Conservation (phyloP, 768 basidiomycete species). For the Agaricus subrufescens region DNA sequence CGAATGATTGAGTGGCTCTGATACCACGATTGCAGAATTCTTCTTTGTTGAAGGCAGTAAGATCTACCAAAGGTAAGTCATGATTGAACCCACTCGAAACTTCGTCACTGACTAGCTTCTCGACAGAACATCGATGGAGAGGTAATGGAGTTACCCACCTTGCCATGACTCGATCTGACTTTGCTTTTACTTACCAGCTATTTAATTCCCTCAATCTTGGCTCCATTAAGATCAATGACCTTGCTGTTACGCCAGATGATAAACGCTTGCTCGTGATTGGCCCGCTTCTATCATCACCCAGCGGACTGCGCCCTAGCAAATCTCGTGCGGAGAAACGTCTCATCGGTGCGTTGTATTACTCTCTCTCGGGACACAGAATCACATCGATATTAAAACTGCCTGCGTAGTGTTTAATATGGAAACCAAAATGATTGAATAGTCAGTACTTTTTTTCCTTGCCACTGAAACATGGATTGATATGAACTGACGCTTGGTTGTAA, state of each 20-base stretch:
- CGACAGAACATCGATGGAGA: constrained; percentile 55
- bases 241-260: constrained; percentile 67
- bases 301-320: constrained; percentile 63
- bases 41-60: constrained; percentile 63
- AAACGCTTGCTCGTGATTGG: constrained; percentile 63
- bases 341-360: constrained; percentile 42
- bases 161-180: background rate
- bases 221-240: constrained; percentile 61
- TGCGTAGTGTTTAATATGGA: constrained; percentile 61
- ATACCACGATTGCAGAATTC: constrained; percentile 42
- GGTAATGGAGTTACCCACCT: constrained; percentile 21
- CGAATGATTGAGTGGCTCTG: background rate
- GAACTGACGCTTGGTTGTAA: constrained; percentile 27
- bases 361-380: background rate
- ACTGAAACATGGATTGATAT: background rate
- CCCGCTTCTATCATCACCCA: constrained; percentile 57
- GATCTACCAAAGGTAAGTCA: constrained; percentile 49
- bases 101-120: background rate
- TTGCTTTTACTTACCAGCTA: constrained; percentile 28
- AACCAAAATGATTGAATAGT: constrained; percentile 64
- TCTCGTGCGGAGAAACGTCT: constrained; percentile 71
- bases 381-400: background rate
- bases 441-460: constrained; percentile 12
- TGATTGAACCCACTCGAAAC: too few species aligned
- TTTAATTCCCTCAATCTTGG: constrained; percentile 56